These are phyloP conservation scores for Leccinum variicolor DNA, from an alignment of 768 basidiomycete species.

Conservation along the genomic window DNA sequence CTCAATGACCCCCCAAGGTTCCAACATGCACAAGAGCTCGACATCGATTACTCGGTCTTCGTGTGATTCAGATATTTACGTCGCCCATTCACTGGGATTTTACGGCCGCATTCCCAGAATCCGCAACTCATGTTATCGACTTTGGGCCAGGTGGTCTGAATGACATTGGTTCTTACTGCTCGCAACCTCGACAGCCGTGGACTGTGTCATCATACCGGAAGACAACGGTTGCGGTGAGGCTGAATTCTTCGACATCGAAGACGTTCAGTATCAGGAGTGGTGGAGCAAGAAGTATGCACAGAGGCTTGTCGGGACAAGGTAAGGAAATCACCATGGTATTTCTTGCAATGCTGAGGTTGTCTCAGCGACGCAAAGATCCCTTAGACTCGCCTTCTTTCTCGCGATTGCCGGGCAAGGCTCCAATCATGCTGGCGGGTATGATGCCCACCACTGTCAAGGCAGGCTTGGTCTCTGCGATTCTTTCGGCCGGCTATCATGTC, in stretches of 20 bases:
- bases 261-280: slow-evolving; percentile 75
- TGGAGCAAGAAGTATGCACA: slow-evolving; percentile 92
- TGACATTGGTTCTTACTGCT: slow-evolving; percentile 87
- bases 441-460: slow-evolving; percentile 95
- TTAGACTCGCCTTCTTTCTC: slow-evolving; percentile 92
- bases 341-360: neutral
- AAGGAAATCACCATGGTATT: neutral
- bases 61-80: slow-evolving; percentile 89
- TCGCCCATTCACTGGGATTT: slow-evolving; percentile 90
- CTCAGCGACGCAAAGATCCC: slow-evolving; percentile 80
- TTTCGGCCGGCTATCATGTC: slow-evolving; percentile 92
- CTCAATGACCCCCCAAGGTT: slow-evolving; percentile 47
- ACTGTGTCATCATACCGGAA: slow-evolving; percentile 81
- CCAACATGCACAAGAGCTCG: slow-evolving; percentile 68
- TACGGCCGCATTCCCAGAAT: slow-evolving; percentile 85
- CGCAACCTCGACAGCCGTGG: slow-evolving; percentile 93
- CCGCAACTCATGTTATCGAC: slow-evolving; percentile 92
- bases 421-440: slow-evolving; percentile 99
- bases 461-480: slow-evolving; percentile 90
- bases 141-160: slow-evolving; percentile 94
- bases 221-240: slow-evolving; percentile 88
- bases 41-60: slow-evolving; percentile 82
- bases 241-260: slow-evolving; percentile 71
- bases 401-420: slow-evolving; percentile 91
- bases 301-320: slow-evolving; percentile 86